These are phyloP conservation scores for Saprolegnia diclina DNA, from an alignment of 352 stramenopile genomes.

Conservation along the genomic window DNA sequence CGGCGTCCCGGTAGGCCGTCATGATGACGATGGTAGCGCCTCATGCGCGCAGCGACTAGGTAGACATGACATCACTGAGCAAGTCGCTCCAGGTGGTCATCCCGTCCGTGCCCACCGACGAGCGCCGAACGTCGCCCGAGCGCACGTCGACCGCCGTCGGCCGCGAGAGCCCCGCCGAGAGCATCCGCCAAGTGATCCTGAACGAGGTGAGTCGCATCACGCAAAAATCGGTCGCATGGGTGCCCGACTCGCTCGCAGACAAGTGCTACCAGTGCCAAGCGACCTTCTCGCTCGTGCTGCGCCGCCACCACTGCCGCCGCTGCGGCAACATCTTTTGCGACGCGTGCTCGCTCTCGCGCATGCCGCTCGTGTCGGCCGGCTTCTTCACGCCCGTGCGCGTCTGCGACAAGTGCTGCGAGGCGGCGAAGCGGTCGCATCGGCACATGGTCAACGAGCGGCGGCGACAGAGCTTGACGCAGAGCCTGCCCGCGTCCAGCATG, in stretches of 20 bases:
- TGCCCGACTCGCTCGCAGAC: conserved; percentile 75
- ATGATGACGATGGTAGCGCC: neutral
- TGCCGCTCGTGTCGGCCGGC: conserved; percentile 58
- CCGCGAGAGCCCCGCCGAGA: conserved; percentile 1
- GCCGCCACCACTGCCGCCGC: conserved; percentile 79
- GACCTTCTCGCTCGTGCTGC: conserved; percentile 65
- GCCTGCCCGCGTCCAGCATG: neutral
- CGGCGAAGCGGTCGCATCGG: conserved; percentile 59
- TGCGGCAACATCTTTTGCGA: conserved; percentile 90
- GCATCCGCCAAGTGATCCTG: conserved; percentile 1
- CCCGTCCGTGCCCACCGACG: neutral
- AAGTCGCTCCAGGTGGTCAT: conserved; percentile 8
- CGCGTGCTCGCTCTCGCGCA: conserved; percentile 71
- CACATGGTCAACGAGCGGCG: conserved; percentile 60
- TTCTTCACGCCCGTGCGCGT: conserved; percentile 71
- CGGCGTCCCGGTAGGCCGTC: neutral
- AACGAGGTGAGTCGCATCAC: conserved; percentile 15
- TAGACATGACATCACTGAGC: neutral
- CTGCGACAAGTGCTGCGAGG: conserved; percentile 72
- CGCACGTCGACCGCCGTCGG: neutral
- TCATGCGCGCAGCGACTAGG: too few species aligned
- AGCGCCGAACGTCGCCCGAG: neutral
- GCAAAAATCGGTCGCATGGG: conserved; percentile 50
- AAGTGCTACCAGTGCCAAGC: conserved; percentile 64
- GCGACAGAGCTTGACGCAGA: conserved; percentile 20